These are phyloP conservation scores for Luffa acutangula DNA, from an alignment of 306 rosid genomes.

Conservation along the genomic window DNA sequence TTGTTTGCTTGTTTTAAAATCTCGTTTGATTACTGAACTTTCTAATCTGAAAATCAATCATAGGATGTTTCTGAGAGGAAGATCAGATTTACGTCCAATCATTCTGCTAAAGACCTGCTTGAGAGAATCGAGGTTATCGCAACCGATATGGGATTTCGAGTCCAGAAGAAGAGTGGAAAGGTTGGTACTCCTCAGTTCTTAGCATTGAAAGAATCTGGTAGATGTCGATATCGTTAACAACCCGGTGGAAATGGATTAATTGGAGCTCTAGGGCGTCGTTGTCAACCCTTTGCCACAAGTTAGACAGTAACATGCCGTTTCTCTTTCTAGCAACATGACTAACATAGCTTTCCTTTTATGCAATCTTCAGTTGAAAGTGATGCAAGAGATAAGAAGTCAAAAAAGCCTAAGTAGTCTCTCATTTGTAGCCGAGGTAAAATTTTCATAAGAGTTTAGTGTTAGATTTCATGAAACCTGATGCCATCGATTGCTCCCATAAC, in stretches of 20 bases:
- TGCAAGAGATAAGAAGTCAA: slow-evolving; percentile 41
- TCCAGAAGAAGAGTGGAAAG: slow-evolving; percentile 75
- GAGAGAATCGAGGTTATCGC: slow-evolving; percentile 58
- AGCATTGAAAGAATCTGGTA: background rate
- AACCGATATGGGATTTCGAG: slow-evolving; percentile 61
- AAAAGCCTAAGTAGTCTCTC: slow-evolving; percentile 52
- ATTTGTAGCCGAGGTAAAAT: slow-evolving; percentile 62
- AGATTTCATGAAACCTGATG: background rate
- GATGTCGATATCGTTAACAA: background rate
- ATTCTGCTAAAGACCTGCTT: slow-evolving; percentile 50
- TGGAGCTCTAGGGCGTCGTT: background rate
- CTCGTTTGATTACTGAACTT: background rate
- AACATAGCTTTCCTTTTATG: background rate
- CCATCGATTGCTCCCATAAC: background rate
- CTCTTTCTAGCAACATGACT: background rate
- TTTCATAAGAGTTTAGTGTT: background rate
- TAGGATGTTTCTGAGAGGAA: slow-evolving; percentile 89
- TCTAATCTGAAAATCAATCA: background rate
- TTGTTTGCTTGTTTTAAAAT: background rate
- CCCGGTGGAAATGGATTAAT: background rate
- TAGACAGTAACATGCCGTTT: background rate
- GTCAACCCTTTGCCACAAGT: background rate
- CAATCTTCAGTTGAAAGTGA: slow-evolving; percentile 61
- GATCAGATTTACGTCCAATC: slow-evolving; percentile 80
- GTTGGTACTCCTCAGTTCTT: slow-evolving; percentile 25